Base-by-base conservation (phyloP, 2,329 filamentous ascomycete genomes). In the Didymellaceae sp. region DNA sequence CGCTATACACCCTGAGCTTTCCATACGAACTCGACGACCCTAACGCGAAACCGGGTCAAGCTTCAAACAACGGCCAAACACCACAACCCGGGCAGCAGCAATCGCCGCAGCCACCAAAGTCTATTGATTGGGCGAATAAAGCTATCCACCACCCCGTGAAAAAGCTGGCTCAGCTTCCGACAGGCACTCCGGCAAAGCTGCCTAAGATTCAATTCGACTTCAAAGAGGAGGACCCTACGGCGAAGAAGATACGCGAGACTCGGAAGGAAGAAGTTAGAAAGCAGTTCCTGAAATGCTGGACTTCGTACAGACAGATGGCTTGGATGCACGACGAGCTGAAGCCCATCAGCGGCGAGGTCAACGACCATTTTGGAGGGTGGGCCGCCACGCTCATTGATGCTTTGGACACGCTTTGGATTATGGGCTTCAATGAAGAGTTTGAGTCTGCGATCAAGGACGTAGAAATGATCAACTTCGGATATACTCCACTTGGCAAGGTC, bases 301-400 rank as follows among this genome's bases (percentile, higher is more conserved):
- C 64, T 5, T 68, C 72, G 9, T 80, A 80, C 61, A 70, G 71
- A 24, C 45, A 67, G 31, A 67, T 74, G 54, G 77, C 77, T 4
- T 80, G 78, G 78, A 73, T 77, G 72, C 71, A 76, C 48, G 78
- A 80, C 46, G 78, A 80, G 61, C 59, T 80, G 25, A 65, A 63
- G 18, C 78, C 78, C 1, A 65, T 80, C n/a, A 70, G 67, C 45
- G 76, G 76, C 16, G 66, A 68, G 4, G 60, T 56, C 17, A 72
- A 66, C 34, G 66, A 78, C 55, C 68, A 69, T 16, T 79, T 78
- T 61, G 77, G 77, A 39, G 77, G 77, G 5, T 80, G 77, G 77
- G 76, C 72, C 3, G 76, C 77, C 5, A 77, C 71, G 10, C 61
- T 79, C 10, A 74, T 80, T 25, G 77, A 78, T 62, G 71, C 73